Percentiles rank a stretch among this genome's conserved stretches.
phyloP scores from a whole-genome alignment of 441 rosid genomes.

The Populus trichocarpa region DNA sequence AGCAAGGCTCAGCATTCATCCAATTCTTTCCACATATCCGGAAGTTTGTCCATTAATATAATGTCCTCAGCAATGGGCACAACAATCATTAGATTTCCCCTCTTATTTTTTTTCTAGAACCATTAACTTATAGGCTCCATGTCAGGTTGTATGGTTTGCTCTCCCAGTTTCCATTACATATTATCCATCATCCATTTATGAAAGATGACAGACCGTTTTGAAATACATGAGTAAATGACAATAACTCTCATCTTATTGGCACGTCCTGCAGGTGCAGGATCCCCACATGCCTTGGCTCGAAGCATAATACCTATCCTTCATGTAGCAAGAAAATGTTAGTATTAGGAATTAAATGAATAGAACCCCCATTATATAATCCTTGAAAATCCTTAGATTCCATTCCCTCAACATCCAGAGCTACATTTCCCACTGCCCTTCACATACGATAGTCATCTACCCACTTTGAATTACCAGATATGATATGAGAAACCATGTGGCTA shows the following conservation, averaged over 20 bases:
- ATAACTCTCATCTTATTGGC: background rate
- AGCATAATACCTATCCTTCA: background rate
- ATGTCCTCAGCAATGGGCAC: background rate
- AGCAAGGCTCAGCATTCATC: background rate
- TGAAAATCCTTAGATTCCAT: background rate
- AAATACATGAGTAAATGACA: slow-evolving; percentile 4
- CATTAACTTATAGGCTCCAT: background rate
- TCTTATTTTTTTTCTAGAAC: background rate
- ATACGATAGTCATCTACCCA: background rate
- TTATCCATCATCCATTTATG: background rate
- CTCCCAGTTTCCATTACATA: background rate
- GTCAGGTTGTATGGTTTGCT: background rate
- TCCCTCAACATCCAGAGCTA: background rate
- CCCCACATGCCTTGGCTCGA: background rate
- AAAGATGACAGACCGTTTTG: background rate
- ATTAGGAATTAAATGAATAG: background rate
- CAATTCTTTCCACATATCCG: background rate
- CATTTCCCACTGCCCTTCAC: background rate
- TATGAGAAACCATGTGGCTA: background rate
- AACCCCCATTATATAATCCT: slow-evolving; percentile 1
- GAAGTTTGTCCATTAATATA: background rate
- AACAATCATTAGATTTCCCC: background rate
- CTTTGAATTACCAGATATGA: background rate
- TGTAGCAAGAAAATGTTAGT: background rate
- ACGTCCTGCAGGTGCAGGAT: background rate